A percentile compares a stretch with the other conserved stretches of the same genome.
These are phyloP conservation scores for Chaetomiaceae sp. DNA, from an alignment of 2,329 filamentous ascomycete genomes.

Conservation along the genomic window DNA sequence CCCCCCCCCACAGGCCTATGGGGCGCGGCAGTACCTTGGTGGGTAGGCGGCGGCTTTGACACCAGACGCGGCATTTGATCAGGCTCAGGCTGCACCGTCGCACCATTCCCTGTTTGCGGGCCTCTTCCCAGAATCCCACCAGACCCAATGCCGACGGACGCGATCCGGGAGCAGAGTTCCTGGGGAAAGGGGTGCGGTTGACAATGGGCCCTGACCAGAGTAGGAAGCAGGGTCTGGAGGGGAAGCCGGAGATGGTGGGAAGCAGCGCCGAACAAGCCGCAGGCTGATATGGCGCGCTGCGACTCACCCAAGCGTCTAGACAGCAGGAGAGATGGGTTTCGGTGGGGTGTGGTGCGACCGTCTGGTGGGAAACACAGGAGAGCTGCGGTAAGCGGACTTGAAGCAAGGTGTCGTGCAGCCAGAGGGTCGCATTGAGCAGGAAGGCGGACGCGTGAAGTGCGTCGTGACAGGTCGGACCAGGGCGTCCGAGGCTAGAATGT, in stretches of 20 bases:
- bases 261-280: slow-evolving; percentile 41
- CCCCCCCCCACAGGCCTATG: not conserved
- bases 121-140: slow-evolving; percentile 16
- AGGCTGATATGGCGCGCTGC: slow-evolving; percentile 40
- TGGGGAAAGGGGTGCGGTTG: slow-evolving; percentile 9
- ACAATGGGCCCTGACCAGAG: slow-evolving; percentile 8
- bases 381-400: slow-evolving; percentile 17
- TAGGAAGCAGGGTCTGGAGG: slow-evolving; percentile 4
- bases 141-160: slow-evolving; percentile 18
- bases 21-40: slow-evolving; percentile 2
- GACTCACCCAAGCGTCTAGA: slow-evolving; percentile 14
- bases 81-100: slow-evolving; percentile 16
- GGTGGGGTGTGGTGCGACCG: slow-evolving; percentile 22
- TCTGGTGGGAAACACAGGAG: slow-evolving; percentile 17
- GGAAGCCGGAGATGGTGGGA: slow-evolving; percentile 30
- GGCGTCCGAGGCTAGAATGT: slow-evolving; percentile 16
- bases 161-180: slow-evolving; percentile 10
- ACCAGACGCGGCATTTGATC: slow-evolving; percentile 22
- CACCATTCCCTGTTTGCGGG: slow-evolving; percentile 13
- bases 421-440: slow-evolving; percentile 21
- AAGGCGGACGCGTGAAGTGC: slow-evolving; percentile 16
- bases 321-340: slow-evolving; percentile 16
- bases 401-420: slow-evolving; percentile 23
- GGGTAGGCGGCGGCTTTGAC: slow-evolving; percentile 5
- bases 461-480: slow-evolving; percentile 17